These are phyloP conservation scores for Didymella lethalis DNA, from an alignment of 2,329 filamentous ascomycete genomes.

Conservation along the genomic window DNA sequence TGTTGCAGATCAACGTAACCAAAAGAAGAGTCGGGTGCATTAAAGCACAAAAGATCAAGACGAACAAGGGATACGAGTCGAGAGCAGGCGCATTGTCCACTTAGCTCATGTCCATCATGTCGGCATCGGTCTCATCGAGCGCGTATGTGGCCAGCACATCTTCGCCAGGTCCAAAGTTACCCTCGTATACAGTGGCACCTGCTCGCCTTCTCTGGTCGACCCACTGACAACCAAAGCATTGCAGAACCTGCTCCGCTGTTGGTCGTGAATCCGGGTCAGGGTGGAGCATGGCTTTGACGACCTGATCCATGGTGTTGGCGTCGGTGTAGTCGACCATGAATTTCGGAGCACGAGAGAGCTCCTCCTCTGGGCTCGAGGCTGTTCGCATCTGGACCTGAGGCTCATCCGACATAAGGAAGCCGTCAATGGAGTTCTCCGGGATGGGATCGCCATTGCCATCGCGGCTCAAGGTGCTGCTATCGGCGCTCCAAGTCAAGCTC, in stretches of 20 bases:
- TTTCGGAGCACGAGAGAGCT: slow-evolving; percentile 73
- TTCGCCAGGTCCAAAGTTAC: slow-evolving; percentile 87
- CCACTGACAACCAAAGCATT: slow-evolving; percentile 79
- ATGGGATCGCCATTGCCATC: slow-evolving; percentile 66
- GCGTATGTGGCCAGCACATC: slow-evolving; percentile 61
- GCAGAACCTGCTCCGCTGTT: slow-evolving; percentile 74
- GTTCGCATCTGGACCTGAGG: slow-evolving; percentile 47
- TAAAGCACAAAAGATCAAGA: not conserved
- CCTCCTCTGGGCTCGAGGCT: slow-evolving; percentile 50
- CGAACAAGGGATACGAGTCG: not conserved
- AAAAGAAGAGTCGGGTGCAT: slow-evolving; percentile 5
- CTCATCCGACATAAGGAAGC: slow-evolving; percentile 47
- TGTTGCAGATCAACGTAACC: slow-evolving; percentile 20
- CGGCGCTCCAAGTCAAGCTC: slow-evolving; percentile 81
- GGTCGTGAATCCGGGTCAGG: slow-evolving; percentile 78
- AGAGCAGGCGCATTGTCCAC: not conserved
- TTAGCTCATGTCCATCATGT: slow-evolving; percentile 66
- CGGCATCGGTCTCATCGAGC: slow-evolving; percentile 24
- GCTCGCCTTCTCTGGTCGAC: slow-evolving; percentile 78
- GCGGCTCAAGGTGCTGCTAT: slow-evolving; percentile 70
- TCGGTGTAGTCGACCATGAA: slow-evolving; percentile 88
- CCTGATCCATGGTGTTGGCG: slow-evolving; percentile 77
- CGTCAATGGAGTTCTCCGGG: slow-evolving; percentile 35
- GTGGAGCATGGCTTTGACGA: slow-evolving; percentile 88
- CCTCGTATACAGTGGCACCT: slow-evolving; percentile 94